Conservation (phyloP, 306 rosid species). For the Luffa acutangula region DNA sequence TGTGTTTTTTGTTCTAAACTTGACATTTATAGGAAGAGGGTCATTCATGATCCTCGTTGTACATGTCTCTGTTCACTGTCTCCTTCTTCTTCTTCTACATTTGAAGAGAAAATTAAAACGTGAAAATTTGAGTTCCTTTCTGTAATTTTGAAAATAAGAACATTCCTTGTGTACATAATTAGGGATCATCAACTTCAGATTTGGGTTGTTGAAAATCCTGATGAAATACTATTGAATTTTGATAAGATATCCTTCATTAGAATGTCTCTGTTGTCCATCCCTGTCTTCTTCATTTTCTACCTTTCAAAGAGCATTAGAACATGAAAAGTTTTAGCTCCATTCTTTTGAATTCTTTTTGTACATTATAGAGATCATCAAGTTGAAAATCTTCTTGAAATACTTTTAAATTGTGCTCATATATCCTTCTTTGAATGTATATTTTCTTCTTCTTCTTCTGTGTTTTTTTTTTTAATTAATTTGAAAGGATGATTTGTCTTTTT, state of each 20-base stretch:
- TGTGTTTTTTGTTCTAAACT: constrained; percentile 70
- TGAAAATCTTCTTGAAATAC: neutral
- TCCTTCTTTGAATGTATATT: neutral
- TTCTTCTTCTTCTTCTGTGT: neutral
- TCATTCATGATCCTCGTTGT: constrained; percentile 46
- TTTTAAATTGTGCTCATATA: neutral
- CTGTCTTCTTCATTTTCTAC: constrained; percentile 37
- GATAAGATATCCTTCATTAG: neutral
- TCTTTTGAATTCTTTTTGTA: neutral
- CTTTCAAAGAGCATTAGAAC: constrained; percentile 20
- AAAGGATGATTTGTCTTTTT: too few relatives aligned
- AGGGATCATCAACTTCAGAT: neutral
- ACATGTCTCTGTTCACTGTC: constrained; percentile 32
- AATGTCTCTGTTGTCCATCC: constrained; percentile 28
- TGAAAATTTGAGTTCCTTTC: neutral
- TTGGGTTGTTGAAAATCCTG: neutral
- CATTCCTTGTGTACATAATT: neutral
- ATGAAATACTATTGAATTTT: neutral
- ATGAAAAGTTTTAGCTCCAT: neutral
- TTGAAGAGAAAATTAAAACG: constrained; percentile 15
- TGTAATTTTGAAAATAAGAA: neutral
- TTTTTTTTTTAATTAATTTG: too few relatives aligned
- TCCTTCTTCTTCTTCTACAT: constrained; percentile 38
- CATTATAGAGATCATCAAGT: neutral
- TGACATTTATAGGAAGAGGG: constrained; percentile 32